A percentile compares a stretch with the other conserved stretches of the same genome.
These are phyloP conservation scores for Liriodendron chinense DNA, from an alignment of 164 flowering plant species.

Conservation along the genomic window DNA sequence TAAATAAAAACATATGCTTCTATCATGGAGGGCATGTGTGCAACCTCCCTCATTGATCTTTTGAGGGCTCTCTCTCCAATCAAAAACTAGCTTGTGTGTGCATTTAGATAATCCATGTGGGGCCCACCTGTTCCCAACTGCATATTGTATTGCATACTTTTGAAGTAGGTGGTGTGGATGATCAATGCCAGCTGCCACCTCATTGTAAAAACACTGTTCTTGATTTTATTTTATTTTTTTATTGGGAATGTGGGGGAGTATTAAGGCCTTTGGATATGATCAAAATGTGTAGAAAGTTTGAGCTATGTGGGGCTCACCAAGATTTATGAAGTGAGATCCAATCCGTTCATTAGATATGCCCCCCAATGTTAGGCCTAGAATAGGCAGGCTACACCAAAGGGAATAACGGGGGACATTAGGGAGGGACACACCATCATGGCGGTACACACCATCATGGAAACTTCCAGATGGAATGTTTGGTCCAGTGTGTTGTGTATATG, in stretches of 20 bases:
- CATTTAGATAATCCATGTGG: conserved; percentile 11
- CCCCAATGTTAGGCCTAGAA: too few species aligned
- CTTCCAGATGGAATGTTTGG: too few species aligned
- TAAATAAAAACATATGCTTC: conserved; percentile 18
- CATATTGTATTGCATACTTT: conserved; percentile 7
- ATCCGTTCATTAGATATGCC: too few species aligned
- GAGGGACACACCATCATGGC: too few species aligned
- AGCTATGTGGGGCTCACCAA: too few species aligned
- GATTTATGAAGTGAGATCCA: too few species aligned
- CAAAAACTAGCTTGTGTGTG: conserved; percentile 11
- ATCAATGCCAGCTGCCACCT: conserved; percentile 37
- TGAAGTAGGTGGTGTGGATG: conserved; percentile 13
- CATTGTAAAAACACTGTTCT: conserved; percentile 7
- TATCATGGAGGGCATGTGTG: conserved; percentile 52
- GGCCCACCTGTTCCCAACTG: conserved; percentile 24
- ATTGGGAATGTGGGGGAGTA: too few species aligned
- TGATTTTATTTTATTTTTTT: not conserved
- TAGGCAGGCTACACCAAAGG: too few species aligned
- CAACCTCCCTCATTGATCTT: conserved; percentile 12
- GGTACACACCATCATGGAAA: too few species aligned
- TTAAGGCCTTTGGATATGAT: not conserved
- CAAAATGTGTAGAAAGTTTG: too few species aligned
- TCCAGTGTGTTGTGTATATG: too few species aligned
- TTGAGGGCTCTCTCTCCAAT: conserved; percentile 11
- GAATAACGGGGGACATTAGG: too few species aligned